Base-by-base conservation (phyloP, 306 rosid species). In the Cicer bijugum region DNA sequence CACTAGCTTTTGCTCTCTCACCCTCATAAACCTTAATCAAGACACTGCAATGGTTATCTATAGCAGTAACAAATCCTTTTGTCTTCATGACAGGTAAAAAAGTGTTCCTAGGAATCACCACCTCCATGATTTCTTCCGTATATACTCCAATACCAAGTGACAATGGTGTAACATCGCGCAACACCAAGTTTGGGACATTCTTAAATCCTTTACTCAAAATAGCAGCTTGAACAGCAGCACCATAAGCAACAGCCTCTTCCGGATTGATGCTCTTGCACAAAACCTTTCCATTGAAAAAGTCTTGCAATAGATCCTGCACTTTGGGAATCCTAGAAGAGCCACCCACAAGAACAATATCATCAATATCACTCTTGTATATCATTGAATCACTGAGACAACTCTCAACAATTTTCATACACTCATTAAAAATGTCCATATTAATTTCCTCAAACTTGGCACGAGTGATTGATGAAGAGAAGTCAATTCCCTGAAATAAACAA, bases 141-240 rank as follows among this genome's bases (percentile, higher is more conserved):
- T 20, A 20, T 20, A 20, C 28, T 20, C 2, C 28, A 20, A 20
- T 20, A 20, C 28, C 28, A 20, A 20, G 28, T 82, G 92, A 85
- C 15, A 88, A 60, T 1, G 92, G 92, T 0, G 84, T 83, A 7
- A 84, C 89, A 73, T 88, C 88, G 37, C 70, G 51, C 1, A 88
- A 69, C 51, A 77, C 35, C 23, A 88, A 52, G 11, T 82, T 72
- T 42, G 82, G 84, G 6, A 82, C 81, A 58, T 57, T 82, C 63
- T 74, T 84, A 4, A 65, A 70, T 1, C 82, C 86, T 51, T 83
- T 77, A 19, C 77, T 85, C 61, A 88, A 60, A 42, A 83, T 73
- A n/a, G 91, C 89, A 33, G 86, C 89, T 46, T 85, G 91, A 0
- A 85, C 87, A 3, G 91, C 84, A 17, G 89, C 87, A 46, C 91